These are phyloP conservation scores for Alternaria brassicae DNA, from an alignment of 2,329 filamentous ascomycete genomes.

Conservation along the genomic window DNA sequence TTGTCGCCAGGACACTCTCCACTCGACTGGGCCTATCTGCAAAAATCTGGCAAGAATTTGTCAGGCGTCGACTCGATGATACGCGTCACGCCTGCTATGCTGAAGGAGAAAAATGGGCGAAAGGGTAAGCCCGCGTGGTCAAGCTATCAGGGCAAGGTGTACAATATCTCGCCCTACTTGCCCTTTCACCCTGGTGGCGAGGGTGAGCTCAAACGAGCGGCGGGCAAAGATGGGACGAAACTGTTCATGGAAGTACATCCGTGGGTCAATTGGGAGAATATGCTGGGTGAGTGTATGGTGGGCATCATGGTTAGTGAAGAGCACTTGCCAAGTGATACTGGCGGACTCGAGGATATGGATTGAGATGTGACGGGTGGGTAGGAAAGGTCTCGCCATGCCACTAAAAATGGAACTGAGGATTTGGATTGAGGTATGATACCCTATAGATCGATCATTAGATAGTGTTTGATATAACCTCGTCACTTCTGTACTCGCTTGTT, in stretches of 20 bases:
- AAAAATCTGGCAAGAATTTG: conserved; percentile 68
- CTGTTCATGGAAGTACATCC: conserved; percentile 70
- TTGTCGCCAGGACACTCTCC: conserved; percentile 92
- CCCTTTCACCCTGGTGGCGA: conserved; percentile 90
- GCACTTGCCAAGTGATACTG: conserved; percentile 43
- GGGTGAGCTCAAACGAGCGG: conserved; percentile 79
- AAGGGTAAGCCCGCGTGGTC: conserved; percentile 91
- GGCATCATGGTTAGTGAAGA: conserved; percentile 67
- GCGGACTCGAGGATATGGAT: conserved; percentile 66
- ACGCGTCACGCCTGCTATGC: conserved; percentile 81
- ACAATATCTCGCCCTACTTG: conserved; percentile 90
- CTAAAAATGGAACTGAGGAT: conserved; percentile 56
- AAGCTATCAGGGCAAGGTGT: conserved; percentile 85
- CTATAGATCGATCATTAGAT: conserved; percentile 16
- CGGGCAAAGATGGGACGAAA: conserved; percentile 72
- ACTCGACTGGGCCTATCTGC: conserved; percentile 91
- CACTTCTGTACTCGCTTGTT: neutral
- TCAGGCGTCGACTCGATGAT: conserved; percentile 62
- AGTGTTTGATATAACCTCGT: neutral
- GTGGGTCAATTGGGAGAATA: conserved; percentile 74
- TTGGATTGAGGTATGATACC: conserved; percentile 62
- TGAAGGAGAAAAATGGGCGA: conserved; percentile 80
- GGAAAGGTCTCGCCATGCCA: neutral
- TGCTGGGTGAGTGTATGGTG: conserved; percentile 67
- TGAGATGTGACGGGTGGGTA: conserved; percentile 39